Evolutionary conservation across 352 stramenopile genomes (phyloP).

Genomic region (Globisporangium spiculum): DNA sequence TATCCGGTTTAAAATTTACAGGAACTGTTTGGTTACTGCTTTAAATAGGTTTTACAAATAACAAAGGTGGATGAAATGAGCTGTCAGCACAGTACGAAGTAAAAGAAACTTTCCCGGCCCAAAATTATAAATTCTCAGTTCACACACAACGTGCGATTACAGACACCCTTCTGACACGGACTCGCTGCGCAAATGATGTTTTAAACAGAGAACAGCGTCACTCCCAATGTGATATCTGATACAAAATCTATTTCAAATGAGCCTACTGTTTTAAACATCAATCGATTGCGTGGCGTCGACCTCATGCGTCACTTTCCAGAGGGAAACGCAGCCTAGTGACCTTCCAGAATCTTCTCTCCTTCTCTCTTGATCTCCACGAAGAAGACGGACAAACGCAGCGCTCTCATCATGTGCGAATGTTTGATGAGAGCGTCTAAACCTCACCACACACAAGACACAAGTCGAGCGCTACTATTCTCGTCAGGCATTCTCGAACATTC

Average conservation of each 20-base stretch:
- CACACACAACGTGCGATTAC: not conserved
- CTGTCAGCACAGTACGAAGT: not conserved
- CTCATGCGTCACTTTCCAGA: not conserved
- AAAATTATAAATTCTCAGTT: not conserved
- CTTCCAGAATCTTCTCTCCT: conserved; percentile 27
- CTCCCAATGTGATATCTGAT: not conserved
- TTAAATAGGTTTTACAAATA: too few relatives aligned
- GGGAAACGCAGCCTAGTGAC: conserved; percentile 2
- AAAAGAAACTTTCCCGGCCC: conserved; percentile 6
- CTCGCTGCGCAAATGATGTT: not conserved
- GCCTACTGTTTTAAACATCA: not conserved
- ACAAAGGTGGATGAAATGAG: too few relatives aligned
- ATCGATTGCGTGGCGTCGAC: not conserved
- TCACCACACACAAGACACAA: not conserved
- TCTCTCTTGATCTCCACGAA: conserved; percentile 2
- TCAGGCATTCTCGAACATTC: not conserved
- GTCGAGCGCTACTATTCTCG: not conserved
- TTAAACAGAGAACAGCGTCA: conserved; percentile 8
- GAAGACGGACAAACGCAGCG: not conserved
- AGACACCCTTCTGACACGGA: not conserved
- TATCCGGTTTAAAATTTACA: too few relatives aligned
- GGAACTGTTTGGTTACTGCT: too few relatives aligned
- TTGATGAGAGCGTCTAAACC: not conserved
- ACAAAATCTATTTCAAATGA: not conserved
- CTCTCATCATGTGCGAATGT: not conserved